Evolutionary conservation across 2,329 filamentous ascomycete genomes (phyloP), one percentile per base, ranked within the genome.

Genomic region (Mycosphaerelloides madeirae): DNA sequence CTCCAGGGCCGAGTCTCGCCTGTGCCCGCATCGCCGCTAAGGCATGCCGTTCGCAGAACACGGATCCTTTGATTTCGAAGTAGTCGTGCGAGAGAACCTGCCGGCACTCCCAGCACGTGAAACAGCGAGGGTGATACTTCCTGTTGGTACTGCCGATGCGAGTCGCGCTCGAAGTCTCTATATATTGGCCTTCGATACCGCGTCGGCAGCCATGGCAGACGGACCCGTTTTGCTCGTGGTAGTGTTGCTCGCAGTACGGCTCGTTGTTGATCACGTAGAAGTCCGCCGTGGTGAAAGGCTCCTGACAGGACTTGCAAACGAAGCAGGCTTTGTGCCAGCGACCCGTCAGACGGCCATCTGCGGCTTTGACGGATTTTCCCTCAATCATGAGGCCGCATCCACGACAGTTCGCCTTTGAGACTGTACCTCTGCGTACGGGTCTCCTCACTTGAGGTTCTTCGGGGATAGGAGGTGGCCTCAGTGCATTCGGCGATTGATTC

Each of bases 301-400:
- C 77, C 9, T 75, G 73, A 70, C 93, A 98, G 1, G 85, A 89
- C 3, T 81, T 79, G 74, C 93, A 98, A 9, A 91, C 86, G 63
- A 98, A 97, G 65, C 91, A 98, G 3, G 84, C 79, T 65, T 94
- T 95, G 74, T 98, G 93, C 66, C 95, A 98, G 52, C 89, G 84
- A 8, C 93, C 93, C 0, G 87, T 95, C 18, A 98, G 74, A 18
- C 90, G 83, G 13, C 93, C 93, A 58, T 96, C 93, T 1, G 89
- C 89, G 12, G 89, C 95, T 28, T 91, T 95, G 46, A 98, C 83
- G 1, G 89, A 95, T 69, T 96, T 97, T 15, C 89, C 91, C 34
- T 81, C 79, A 57, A 98, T 97, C 6, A 77, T 71, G 35, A 84
- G 72, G 3, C 79, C 75, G 65, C 93, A 98, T 1, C 87, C 86